Evolutionary conservation across 2,329 filamentous ascomycete genomes (phyloP), one percentile per base, ranked within the genome.

Genomic region (Ophiostoma piceae): DNA sequence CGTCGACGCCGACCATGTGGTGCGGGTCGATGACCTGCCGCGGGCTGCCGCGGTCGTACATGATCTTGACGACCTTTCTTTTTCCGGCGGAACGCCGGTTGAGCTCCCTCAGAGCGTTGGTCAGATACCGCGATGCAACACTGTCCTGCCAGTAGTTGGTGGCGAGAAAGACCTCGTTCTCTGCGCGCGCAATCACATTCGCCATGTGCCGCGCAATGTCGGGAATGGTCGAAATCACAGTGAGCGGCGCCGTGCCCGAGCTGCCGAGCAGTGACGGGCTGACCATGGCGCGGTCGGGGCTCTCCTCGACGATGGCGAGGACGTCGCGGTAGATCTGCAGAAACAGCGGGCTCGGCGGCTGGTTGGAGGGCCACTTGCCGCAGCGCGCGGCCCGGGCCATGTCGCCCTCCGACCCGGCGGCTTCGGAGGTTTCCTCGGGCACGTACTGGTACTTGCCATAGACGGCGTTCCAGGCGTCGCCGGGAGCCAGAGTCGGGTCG

Each of bases 71-170:
- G 0, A 91, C 83, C 0, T 91, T 82, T 68, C 82, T 85, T 19
- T 80, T 77, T 0, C 85, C 12, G 3, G 60, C 87, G 0, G 88
- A 89, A 32, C 90, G 84, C 47, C 79, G 82, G 0, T 90, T 91
- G 0, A 94, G 83, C 76, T 94, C 90, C 22, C 82, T 82, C 67
- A 94, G 81, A 0, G 88, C 88, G 75, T 91, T 84, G 3, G 86
- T 90, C 62, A 94, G 84, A 67, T 91, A 84, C 5, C 82, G 84
- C 60, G 89, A 88, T 0, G 90, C 89, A 9, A 88, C 83, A 0
- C 90, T 90, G 60, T 87, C 83, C 71, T 89, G 85, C 91, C 91
- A 93, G 75, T 87, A 92, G 74, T 92, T 92, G 0, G 91, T 94
- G 0, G 88, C 88, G 11, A 94, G 80, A 70, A 91, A 87, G 0